Conservation (phyloP, 108 stramenopile species). For the Cyclotella baltica region DNA sequence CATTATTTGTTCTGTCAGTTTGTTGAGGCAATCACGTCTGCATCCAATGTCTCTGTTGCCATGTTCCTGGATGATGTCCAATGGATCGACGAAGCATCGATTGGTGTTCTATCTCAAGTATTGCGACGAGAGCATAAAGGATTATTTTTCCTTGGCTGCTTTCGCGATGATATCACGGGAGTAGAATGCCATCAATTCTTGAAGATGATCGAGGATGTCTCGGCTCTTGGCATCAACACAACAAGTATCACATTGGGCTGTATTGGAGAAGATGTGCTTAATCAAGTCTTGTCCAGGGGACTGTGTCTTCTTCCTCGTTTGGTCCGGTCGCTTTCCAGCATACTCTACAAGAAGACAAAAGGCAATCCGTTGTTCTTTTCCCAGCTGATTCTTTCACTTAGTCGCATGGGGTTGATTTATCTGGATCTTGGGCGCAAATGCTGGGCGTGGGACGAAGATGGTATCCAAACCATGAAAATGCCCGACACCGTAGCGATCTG, state of each 20-base stretch:
- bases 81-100: slow-evolving; percentile 26
- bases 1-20: slow-evolving; percentile 24
- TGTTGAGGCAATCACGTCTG: slow-evolving; percentile 9
- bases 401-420: slow-evolving; percentile 2
- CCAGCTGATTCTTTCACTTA: slow-evolving; percentile 17
- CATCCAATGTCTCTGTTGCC: not conserved
- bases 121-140: not conserved
- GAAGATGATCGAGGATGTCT: not conserved
- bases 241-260: slow-evolving; percentile 12
- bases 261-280: slow-evolving; percentile 22
- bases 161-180: slow-evolving; percentile 19
- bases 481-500: slow-evolving; percentile 20
- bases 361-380: slow-evolving; percentile 33
- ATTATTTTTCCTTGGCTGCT: slow-evolving; percentile 31
- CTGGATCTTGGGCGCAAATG: not conserved
- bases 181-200: slow-evolving; percentile 20
- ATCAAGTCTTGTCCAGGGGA: slow-evolving; percentile 23
- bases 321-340: slow-evolving; percentile 7
- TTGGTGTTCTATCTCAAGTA: slow-evolving; percentile 8
- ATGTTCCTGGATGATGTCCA: slow-evolving; percentile 38
- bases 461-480: slow-evolving; percentile 11
- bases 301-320: slow-evolving; percentile 24
- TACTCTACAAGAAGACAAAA: slow-evolving; percentile 29
- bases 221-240: not conserved
- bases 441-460: slow-evolving; percentile 4